phyloP scores from a whole-genome alignment of 345 rosid species.

The Pistacia atlantica region DNA sequence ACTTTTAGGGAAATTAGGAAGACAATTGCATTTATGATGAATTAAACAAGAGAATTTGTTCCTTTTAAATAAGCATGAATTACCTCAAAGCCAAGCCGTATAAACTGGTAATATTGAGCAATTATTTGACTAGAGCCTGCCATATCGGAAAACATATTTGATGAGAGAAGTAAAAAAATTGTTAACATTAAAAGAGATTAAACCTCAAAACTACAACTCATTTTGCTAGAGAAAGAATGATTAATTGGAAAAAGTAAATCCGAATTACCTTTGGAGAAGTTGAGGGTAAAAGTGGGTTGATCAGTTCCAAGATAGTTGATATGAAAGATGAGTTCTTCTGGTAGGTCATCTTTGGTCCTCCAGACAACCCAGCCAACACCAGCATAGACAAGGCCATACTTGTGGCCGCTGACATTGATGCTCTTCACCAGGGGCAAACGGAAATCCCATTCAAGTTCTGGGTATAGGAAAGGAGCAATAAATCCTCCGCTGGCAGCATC shows the following conservation, averaged over 20 bases:
- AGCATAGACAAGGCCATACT: constrained; percentile 80
- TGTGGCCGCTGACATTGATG: constrained; percentile 80
- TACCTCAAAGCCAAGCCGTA: constrained; percentile 52
- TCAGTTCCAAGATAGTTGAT: constrained; percentile 79
- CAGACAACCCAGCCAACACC: constrained; percentile 83
- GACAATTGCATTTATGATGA: neutral
- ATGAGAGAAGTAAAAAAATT: no score
- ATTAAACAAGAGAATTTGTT: neutral
- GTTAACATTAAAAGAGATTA: no score
- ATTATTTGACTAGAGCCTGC: constrained; percentile 67
- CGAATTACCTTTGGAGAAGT: constrained; percentile 74
- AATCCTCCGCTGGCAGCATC: constrained; percentile 87
- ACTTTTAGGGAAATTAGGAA: no score
- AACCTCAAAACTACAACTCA: neutral
- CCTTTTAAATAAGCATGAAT: neutral
- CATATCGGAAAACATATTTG: no score
- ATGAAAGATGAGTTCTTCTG: constrained; percentile 80
- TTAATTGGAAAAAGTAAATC: no score
- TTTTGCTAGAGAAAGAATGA: no score
- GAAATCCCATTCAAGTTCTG: constrained; percentile 86
- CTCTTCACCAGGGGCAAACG: constrained; percentile 77
- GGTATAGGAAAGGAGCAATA: constrained; percentile 72
- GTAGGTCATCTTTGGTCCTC: constrained; percentile 83
- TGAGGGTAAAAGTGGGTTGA: constrained; percentile 84
- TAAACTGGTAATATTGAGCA: constrained; percentile 55